Percentiles rank a stretch among this genome's conserved stretches.
Evolutionary conservation across 2,329 filamentous ascomycete genomes (phyloP).

Genomic region (Diaporthe velutina): DNA sequence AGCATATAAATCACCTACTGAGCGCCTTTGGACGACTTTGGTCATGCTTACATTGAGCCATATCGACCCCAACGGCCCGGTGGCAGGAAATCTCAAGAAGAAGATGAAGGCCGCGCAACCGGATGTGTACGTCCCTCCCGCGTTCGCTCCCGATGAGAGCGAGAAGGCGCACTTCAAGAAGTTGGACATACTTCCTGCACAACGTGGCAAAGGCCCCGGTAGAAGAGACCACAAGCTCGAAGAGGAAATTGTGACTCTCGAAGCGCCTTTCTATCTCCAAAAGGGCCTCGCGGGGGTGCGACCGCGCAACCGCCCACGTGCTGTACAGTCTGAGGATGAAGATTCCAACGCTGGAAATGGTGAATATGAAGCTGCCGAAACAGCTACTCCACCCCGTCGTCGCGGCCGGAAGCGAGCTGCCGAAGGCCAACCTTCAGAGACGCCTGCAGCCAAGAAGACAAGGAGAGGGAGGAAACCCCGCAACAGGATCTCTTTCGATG

Average conservation of each 20-base stretch:
- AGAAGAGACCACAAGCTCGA: conserved; percentile 53
- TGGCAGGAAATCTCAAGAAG: conserved; percentile 58
- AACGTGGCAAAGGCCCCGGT: conserved; percentile 40
- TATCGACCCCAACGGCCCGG: conserved; percentile 57
- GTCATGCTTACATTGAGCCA: conserved; percentile 56
- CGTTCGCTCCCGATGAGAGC: conserved; percentile 52
- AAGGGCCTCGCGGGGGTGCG: conserved; percentile 42
- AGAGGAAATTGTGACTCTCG: conserved; percentile 61
- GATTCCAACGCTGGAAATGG: conserved; percentile 32
- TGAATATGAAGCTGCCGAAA: conserved; percentile 10
- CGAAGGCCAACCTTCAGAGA: not conserved
- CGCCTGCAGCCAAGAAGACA: conserved; percentile 6
- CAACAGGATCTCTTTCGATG: conserved; percentile 2
- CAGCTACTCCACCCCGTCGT: not conserved
- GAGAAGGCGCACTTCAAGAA: conserved; percentile 50
- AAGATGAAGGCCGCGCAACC: conserved; percentile 63
- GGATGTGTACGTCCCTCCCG: conserved; percentile 55
- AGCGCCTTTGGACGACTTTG: conserved; percentile 36
- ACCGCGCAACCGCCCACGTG: conserved; percentile 32
- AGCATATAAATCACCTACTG: conserved; percentile 32
- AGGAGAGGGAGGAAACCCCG: conserved; percentile 28
- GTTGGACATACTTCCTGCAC: conserved; percentile 44
- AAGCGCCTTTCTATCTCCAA: conserved; percentile 62
- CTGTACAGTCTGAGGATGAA: conserved; percentile 34
- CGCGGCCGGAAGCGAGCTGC: conserved; percentile 28